Base-by-base conservation (phyloP, 768 basidiomycete species). In the Hericium rajendrae region DNA sequence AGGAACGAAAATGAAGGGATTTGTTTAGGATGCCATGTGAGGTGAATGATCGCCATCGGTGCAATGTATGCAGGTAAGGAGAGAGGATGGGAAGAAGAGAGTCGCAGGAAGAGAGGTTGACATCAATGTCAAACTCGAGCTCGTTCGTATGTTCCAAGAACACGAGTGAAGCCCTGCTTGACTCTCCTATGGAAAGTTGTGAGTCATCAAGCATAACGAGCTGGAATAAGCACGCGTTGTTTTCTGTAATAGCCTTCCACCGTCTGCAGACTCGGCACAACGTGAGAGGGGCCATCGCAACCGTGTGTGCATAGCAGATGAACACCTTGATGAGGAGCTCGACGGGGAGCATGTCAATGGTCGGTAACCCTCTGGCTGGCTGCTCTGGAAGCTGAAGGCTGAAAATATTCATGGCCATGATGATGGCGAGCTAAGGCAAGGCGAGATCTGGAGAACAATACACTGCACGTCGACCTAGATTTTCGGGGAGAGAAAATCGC, bases 251-350 rank as follows among this genome's bases (percentile, higher is more conserved):
- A 40, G 74, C 70, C 59, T 73, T 74, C 87, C 88, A 91, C 59
- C 74, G 72, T 20, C 66, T 73, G 55, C 82, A 88, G 26, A 89
- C 84, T n/a, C 67, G 62, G 28, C 74, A 73, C 38, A 89, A 67
- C 15, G 65, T 68, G 53, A 86, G 67, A 4, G 81, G 81, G 0
- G 75, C 71, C 26, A 79, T 69, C 8, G 78, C 69, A 24, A 61
- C 59, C 28, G 65, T 66, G 16, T 58, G 61, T 12, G 59, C 75
- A 40, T 71, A 73, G 3, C 67, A 59, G 8, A 62, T 67, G 68
- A 88, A 88, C 48, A 86, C 79, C 57, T 85, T 79, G 60, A 80
- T 73, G 26, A 88, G 74, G 12, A 89, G 67, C 57, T 89, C 86
- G 10, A 78, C 70, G 0, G 86, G 86, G 15, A 88, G 70, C 37